phyloP scores from a whole-genome alignment of 2,329 filamentous ascomycete species.

The Coleophoma cylindrospora region DNA sequence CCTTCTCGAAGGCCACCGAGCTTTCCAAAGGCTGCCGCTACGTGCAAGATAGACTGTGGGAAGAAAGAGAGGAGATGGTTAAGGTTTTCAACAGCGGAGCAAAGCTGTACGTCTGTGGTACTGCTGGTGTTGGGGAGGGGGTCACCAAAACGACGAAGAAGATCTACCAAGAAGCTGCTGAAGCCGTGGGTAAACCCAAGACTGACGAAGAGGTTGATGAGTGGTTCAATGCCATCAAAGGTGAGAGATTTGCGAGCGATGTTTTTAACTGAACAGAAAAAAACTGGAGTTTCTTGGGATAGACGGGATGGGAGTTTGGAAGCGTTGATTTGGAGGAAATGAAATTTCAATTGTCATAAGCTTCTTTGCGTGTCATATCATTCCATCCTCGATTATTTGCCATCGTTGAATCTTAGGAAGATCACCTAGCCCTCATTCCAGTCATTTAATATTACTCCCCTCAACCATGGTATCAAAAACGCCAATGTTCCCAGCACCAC shows the following conservation, averaged over 20 bases:
- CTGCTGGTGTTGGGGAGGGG: constrained; percentile 33
- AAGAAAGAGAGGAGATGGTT: constrained; percentile 15
- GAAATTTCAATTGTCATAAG: background rate
- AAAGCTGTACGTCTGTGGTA: constrained; percentile 22
- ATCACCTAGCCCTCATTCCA: too few relatives aligned
- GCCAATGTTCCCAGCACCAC: too few relatives aligned
- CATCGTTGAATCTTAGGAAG: too few relatives aligned
- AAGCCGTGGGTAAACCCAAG: constrained; percentile 25
- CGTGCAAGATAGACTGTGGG: constrained; percentile 22
- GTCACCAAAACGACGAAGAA: constrained; percentile 34
- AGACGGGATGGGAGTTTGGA: background rate
- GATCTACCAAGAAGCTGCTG: constrained; percentile 34
- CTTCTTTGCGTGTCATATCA: background rate
- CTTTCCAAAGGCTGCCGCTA: constrained; percentile 15
- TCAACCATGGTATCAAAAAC: too few relatives aligned
- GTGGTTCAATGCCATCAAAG: constrained; percentile 39
- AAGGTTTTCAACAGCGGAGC: constrained; percentile 18
- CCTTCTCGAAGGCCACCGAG: constrained; percentile 13
- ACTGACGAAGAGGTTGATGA: constrained; percentile 34
- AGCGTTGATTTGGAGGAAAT: too few relatives aligned
- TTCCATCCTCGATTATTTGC: background rate
- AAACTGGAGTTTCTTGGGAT: background rate
- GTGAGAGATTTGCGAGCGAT: constrained; percentile 40
- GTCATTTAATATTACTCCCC: too few relatives aligned
- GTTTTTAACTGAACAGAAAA: constrained; percentile 26